Base-by-base conservation (phyloP, 2,329 filamentous ascomycete genomes). In the Seiridium unicorne region DNA sequence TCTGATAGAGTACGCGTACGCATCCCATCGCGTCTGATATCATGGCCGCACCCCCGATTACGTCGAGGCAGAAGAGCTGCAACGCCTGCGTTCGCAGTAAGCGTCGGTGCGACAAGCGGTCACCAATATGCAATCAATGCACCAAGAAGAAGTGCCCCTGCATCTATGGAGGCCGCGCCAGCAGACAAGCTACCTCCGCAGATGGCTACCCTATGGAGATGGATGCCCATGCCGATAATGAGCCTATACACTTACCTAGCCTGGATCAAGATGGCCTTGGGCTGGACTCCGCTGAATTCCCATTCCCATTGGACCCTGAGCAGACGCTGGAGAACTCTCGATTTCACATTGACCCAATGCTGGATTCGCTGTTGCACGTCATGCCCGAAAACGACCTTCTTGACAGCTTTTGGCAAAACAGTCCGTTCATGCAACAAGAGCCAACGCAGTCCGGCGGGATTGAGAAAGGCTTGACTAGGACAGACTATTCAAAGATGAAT, bases 61-160 rank as follows among this genome's bases (percentile, higher is more conserved):
- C 49, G 8, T 86, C 75, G 82, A 72, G 78, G 61, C 79, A 81
- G 65, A 81, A 79, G 74, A 81, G 77, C 71, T 81, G 79, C 72
- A 78, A 81, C 63, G 74, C 77, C 57, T 81, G 79, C 64, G 79
- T 81, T 54, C 73, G 73, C 57, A 75, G 77, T 68, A 81, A 81
- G 68, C 73, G 79, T 55, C 74, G 78, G 61, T 81, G 79, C 68
- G 78, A 81, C 66, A 80, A 81, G 72, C 72, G 68, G 51, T 70
- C 69, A 7, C 79, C 79, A 13, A 69, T 70, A 51, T 81, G 78
- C 66, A 73, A 73, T 31, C 76, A 78, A 56, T 81, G 78, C 65
- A 70, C 70, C 3, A 74, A 73, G 65, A 79, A 77, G 69, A 72
- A 73, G 18, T 72, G 76, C 57, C 69, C 72, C 47, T 81, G 78